Percentiles rank a stretch among this genome's conserved stretches.
Conservation (phyloP, 192 early-diverging fungal species). For the Coemansia sp. region DNA sequence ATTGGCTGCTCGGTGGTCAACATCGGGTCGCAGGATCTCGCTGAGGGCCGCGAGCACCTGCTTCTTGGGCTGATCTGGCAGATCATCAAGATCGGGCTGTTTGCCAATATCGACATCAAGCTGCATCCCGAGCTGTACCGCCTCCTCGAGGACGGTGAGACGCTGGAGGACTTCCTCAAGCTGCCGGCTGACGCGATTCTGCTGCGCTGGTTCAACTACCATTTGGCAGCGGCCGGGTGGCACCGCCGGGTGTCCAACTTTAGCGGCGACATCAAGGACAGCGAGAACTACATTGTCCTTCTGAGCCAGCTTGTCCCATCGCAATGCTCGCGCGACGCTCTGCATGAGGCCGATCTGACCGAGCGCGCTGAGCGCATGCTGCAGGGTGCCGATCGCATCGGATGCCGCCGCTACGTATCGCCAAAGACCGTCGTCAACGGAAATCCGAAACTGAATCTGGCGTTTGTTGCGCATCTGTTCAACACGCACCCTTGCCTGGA, state of each 20-base stretch:
- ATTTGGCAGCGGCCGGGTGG: slow-evolving; percentile 92
- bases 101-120: slow-evolving; percentile 97
- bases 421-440: slow-evolving; percentile 92
- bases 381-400: slow-evolving; percentile 87
- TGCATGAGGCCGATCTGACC: slow-evolving; percentile 72
- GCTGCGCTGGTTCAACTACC: slow-evolving; percentile 99
- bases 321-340: slow-evolving; percentile 76
- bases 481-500: slow-evolving; percentile 95
- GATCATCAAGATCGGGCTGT: slow-evolving; percentile 97
- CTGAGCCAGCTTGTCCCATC: slow-evolving; percentile 88
- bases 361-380: slow-evolving; percentile 88
- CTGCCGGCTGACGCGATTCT: slow-evolving; percentile 96
- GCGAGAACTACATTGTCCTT: slow-evolving; percentile 92
- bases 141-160: slow-evolving; percentile 89
- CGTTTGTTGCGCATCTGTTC: slow-evolving; percentile 98
- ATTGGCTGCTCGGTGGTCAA: slow-evolving; percentile 98
- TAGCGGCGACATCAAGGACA: slow-evolving; percentile 88
- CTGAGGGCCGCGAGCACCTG: slow-evolving; percentile 95
- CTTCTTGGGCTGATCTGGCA: slow-evolving; percentile 98
- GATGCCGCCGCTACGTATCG: slow-evolving; percentile 91
- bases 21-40: slow-evolving; percentile 95
- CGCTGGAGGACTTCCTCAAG: slow-evolving; percentile 89
- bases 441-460: slow-evolving; percentile 97
- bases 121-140: slow-evolving; percentile 97
- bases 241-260: slow-evolving; percentile 85